Base-by-base conservation (phyloP, 768 basidiomycete genomes). In the Daedaleopsis nitida region DNA sequence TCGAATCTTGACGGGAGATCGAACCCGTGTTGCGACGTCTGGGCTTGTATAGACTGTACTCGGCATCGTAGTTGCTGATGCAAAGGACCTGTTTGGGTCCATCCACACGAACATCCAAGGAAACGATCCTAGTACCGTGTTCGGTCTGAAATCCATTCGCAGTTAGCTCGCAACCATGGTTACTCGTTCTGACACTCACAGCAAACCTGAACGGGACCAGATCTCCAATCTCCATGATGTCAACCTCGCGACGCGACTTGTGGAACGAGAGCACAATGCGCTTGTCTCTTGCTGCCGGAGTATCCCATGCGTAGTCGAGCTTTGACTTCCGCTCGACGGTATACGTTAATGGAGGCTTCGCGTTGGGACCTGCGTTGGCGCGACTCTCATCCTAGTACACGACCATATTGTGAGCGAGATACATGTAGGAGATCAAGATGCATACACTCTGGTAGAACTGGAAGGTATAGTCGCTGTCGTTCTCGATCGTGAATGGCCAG, bases 181-280 rank as follows among this genome's bases (percentile, higher is more conserved):
- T 3, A 17, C 10, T 32, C 16, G 13, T 12, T 12, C 8, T 37
- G 57, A 16, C 34, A 77, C 85, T 61, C 65, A 93, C 92, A 49
- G 78, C 77, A 70, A 96, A 92, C 72, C 85, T 92, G 81, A 96
- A 96, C 1, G 97, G 97, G 13, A 92, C 74, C 7, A 96, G 82
- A 65, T 91, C 84, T 27, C 97, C 97, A 21, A 99, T 98, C 73
- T 98, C 97, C 87, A 96, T 88, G 62, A 96, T 88, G 70, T 98
- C 96, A 53, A 98, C 78, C 21, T 80, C 73, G 32, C 92, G 83
- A 12, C 82, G 83, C 55, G 83, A 75, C 23, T 82, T 82, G 45
- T 86, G 87, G 52, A 87, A 80, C 11, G 73, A 72, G 21, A 99
- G 77, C 38, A 85, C 72, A 24, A 99, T 78, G 64, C 86, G 87